A percentile compares a stretch with the other conserved stretches of the same genome.
Conservation (phyloP, 768 basidiomycete genomes). For the Obba rivulosa region DNA sequence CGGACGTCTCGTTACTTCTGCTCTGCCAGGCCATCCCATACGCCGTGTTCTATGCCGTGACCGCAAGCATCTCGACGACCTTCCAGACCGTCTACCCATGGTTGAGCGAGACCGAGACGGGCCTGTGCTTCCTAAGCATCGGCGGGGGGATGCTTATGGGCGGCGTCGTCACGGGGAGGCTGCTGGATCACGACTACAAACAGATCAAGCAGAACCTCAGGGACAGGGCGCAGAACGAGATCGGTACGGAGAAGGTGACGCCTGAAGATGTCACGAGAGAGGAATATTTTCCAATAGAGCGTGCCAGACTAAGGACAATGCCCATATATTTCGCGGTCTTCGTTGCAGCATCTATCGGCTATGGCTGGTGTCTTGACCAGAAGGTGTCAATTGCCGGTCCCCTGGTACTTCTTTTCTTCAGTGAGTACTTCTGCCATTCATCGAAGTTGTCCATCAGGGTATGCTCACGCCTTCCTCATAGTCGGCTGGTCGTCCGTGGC, state of each 20-base stretch:
- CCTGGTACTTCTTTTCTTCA: slow-evolving; percentile 40
- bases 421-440: slow-evolving; percentile 22
- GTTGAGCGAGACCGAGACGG: slow-evolving; percentile 59
- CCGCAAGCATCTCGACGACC: slow-evolving; percentile 55
- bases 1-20: slow-evolving; percentile 50
- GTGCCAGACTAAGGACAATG: slow-evolving; percentile 45
- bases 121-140: slow-evolving; percentile 72
- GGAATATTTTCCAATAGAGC: slow-evolving; percentile 54
- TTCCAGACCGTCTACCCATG: slow-evolving; percentile 54
- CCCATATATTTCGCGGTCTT: slow-evolving; percentile 39
- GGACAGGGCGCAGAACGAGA: slow-evolving; percentile 2
- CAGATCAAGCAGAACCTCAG: slow-evolving; percentile 26
- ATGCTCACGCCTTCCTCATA: slow-evolving; percentile 18
- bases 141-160: slow-evolving; percentile 70
- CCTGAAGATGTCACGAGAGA: slow-evolving; percentile 23
- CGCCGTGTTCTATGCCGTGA: slow-evolving; percentile 55
- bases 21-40: slow-evolving; percentile 49
- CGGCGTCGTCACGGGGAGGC: slow-evolving; percentile 47
- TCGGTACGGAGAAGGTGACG: slow-evolving; percentile 18
- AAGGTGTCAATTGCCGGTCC: slow-evolving; percentile 47
- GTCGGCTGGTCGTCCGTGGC: slow-evolving; percentile 45
- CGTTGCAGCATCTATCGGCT: slow-evolving; percentile 39
- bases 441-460: slow-evolving; percentile 1
- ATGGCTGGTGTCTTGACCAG: slow-evolving; percentile 57
- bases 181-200: slow-evolving; percentile 65